phyloP scores from a whole-genome alignment of 176 grass and related monocot genomes.

The Oryza longistaminata region DNA sequence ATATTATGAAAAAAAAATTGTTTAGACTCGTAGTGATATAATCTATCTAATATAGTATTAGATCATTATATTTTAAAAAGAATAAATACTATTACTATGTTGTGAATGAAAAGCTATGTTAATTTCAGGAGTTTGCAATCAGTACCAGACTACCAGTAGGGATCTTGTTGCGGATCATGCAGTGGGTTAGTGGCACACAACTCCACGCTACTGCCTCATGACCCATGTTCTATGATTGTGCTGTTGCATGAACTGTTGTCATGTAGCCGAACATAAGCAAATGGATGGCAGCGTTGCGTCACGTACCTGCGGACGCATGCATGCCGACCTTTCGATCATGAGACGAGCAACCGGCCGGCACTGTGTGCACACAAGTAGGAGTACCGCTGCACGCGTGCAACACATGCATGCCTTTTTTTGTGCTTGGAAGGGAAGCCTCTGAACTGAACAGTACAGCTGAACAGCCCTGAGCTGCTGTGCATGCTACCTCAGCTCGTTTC shows the following conservation, averaged over 20 bases:
- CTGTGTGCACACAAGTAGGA: background rate
- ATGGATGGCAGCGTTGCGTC: constrained; percentile 13
- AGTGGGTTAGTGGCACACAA: background rate
- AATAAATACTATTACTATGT: no score
- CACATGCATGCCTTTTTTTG: background rate
- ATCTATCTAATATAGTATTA: no score
- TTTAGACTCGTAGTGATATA: no score
- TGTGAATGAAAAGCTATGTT: background rate
- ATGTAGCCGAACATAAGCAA: background rate
- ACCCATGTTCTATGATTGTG: constrained; percentile 9
- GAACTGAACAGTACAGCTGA: no score
- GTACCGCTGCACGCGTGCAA: background rate
- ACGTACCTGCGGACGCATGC: constrained; percentile 8
- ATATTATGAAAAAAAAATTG: no score
- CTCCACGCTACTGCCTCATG: background rate
- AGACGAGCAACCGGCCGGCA: background rate
- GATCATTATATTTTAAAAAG: no score
- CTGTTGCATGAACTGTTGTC: constrained; percentile 6
- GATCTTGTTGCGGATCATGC: background rate
- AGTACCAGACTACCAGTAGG: background rate
- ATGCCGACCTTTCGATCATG: background rate
- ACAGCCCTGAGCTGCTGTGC: background rate
- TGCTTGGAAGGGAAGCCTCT: constrained; percentile 7
- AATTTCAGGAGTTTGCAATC: background rate
- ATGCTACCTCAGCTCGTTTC: background rate